Evolutionary conservation across 345 rosid genomes (phyloP).

Genomic region (Physaria fendleri): DNA sequence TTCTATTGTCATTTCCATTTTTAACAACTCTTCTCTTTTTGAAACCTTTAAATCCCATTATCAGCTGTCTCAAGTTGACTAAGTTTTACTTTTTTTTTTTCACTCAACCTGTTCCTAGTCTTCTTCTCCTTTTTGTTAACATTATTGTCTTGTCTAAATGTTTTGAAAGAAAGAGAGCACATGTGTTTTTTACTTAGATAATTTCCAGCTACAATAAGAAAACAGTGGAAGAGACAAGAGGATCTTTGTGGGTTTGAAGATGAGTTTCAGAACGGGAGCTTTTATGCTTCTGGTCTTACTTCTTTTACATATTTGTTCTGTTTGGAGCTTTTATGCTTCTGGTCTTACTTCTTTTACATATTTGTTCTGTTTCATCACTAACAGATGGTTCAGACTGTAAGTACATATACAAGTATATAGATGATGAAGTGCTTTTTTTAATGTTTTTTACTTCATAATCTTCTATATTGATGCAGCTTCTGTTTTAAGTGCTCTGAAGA

Average conservation of each 20-base stretch:
- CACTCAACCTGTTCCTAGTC: background rate
- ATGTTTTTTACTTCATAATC: background rate
- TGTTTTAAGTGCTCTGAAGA: background rate
- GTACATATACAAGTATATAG: background rate
- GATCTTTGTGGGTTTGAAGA: background rate
- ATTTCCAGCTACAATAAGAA: background rate
- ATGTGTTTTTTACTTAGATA: background rate
- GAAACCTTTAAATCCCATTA: background rate
- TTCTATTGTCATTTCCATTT: background rate
- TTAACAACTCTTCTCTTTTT: background rate
- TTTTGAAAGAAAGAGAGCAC: background rate
- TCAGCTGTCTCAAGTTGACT: slow-evolving; percentile 19
- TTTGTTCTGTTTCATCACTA: background rate
- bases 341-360: slow-evolving; percentile 7
- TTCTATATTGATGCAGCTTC: background rate
- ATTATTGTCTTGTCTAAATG: background rate
- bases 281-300: slow-evolving; percentile 26
- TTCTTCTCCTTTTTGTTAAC: background rate
- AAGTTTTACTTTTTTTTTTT: background rate
- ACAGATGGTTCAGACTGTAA: background rate
- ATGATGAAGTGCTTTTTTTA: background rate
- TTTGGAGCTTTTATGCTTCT: slow-evolving; percentile 29
- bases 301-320: background rate
- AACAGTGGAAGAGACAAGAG: background rate
- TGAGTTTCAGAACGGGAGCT: slow-evolving; percentile 28